These are phyloP conservation scores for Allantophomopsis lycopodina DNA, from an alignment of 2,329 filamentous ascomycete species.

Conservation along the genomic window DNA sequence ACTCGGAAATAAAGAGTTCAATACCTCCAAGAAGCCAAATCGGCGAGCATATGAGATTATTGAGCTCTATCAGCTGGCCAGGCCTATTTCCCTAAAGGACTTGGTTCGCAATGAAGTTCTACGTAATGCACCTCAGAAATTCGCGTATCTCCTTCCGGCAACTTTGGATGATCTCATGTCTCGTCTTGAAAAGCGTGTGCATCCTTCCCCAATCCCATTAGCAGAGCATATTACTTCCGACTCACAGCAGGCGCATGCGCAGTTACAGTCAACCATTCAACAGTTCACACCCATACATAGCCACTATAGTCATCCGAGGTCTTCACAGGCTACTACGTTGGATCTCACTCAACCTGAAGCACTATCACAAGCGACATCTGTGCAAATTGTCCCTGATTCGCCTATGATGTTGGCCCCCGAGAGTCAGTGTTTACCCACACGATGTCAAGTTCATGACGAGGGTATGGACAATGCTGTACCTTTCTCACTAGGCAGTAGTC, in stretches of 20 bases:
- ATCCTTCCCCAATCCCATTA: not conserved
- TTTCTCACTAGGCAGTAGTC: slow-evolving; percentile 11
- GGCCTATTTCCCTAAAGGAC: slow-evolving; percentile 35
- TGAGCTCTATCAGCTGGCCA: slow-evolving; percentile 48
- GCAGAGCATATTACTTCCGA: slow-evolving; percentile 9
- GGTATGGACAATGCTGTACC: slow-evolving; percentile 7
- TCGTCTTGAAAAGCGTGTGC: slow-evolving; percentile 28
- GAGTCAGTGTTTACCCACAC: not conserved
- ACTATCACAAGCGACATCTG: slow-evolving; percentile 5
- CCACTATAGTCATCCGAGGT: not conserved
- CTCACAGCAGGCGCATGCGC: slow-evolving; percentile 14
- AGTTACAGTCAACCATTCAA: slow-evolving; percentile 12
- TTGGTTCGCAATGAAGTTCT: slow-evolving; percentile 43
- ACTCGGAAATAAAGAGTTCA: slow-evolving; percentile 37
- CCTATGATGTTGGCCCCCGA: not conserved
- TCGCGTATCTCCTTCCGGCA: slow-evolving; percentile 39
- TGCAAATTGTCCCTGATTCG: slow-evolving; percentile 14
- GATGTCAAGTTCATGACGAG: not conserved
- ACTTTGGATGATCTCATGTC: slow-evolving; percentile 42
- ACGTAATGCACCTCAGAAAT: slow-evolving; percentile 32
- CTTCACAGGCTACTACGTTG: slow-evolving; percentile 18
- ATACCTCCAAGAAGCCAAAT: slow-evolving; percentile 21
- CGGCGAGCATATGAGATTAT: slow-evolving; percentile 37
- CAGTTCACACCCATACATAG: slow-evolving; percentile 9
- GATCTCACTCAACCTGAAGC: slow-evolving; percentile 14